Evolutionary conservation across 75 land plant genomes (phyloP).

Genomic region (Sequoiadendron giganteum): DNA sequence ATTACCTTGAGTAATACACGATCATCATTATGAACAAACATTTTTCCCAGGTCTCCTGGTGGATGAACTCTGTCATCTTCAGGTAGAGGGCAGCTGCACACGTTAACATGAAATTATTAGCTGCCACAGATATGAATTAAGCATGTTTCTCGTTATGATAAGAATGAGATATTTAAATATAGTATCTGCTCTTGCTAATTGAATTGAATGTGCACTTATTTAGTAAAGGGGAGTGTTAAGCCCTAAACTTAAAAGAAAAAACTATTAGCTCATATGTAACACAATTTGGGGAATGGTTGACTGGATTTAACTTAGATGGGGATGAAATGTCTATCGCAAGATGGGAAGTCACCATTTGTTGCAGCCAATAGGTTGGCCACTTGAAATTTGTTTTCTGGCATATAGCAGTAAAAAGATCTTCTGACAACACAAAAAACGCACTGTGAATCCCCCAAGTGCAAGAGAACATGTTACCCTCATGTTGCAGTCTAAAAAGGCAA

Average conservation of each 20-base stretch:
- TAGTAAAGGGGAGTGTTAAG: not conserved
- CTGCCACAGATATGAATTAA: not conserved
- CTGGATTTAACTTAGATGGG: not conserved
- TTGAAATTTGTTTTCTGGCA: not conserved
- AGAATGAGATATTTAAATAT: not conserved
- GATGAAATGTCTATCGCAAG: not conserved
- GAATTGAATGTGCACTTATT: not conserved
- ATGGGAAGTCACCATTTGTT: not conserved
- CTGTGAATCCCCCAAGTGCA: not conserved
- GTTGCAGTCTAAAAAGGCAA: not conserved
- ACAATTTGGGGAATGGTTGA: not conserved
- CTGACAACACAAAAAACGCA: not conserved
- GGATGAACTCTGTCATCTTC: slow-evolving; percentile 38
- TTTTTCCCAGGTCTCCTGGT: slow-evolving; percentile 40
- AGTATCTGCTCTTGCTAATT: not conserved
- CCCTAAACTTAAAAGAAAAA: not conserved
- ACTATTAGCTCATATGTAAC: not conserved
- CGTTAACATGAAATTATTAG: not conserved
- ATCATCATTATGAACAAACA: slow-evolving; percentile 77
- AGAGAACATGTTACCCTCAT: not conserved
- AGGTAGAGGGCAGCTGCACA: slow-evolving; percentile 35
- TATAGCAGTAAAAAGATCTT: not conserved
- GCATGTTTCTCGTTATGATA: not conserved
- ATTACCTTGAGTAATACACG: slow-evolving; percentile 87
- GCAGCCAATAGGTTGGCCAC: not conserved